These are phyloP conservation scores for Monosporascus sp. DNA, from an alignment of 2,329 filamentous ascomycete species.

Conservation along the genomic window DNA sequence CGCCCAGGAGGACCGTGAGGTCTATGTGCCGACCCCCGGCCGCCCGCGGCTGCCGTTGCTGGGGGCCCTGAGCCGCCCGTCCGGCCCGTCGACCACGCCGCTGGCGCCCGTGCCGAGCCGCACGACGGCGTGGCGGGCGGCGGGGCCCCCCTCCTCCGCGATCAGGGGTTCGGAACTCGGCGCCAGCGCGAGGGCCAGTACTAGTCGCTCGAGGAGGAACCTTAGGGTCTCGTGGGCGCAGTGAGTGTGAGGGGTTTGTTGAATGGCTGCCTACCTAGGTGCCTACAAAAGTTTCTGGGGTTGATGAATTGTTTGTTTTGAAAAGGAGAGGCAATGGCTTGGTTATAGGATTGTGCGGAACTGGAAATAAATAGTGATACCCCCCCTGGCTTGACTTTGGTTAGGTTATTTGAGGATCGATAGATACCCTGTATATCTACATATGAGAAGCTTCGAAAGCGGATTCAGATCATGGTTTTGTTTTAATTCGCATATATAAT, in stretches of 20 bases:
- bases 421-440: too few species aligned
- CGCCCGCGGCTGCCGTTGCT: conserved; percentile 22
- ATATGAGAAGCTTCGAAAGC: too few species aligned
- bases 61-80: conserved; percentile 16
- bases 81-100: conserved; percentile 24
- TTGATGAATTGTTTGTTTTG: too few species aligned
- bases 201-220: conserved; percentile 18
- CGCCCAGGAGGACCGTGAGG: conserved; percentile 7
- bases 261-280: too few species aligned
- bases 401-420: too few species aligned
- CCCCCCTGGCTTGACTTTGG: too few species aligned
- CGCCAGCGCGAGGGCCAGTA: conserved; percentile 11
- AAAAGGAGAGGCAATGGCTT: too few species aligned
- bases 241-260: not conserved
- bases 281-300: too few species aligned
- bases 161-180: conserved; percentile 19
- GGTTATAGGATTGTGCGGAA: too few species aligned
- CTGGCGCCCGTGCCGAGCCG: conserved; percentile 23
- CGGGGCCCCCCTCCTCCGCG: conserved; percentile 14
- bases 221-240: conserved; percentile 27
- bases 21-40: conserved; percentile 25
- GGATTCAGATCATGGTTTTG: too few species aligned
- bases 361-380: too few species aligned
- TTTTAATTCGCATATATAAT: too few species aligned
- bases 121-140: not conserved